These are phyloP conservation scores for Dunaliella primolecta DNA, from an alignment of 139 green algal species.

Conservation along the genomic window DNA sequence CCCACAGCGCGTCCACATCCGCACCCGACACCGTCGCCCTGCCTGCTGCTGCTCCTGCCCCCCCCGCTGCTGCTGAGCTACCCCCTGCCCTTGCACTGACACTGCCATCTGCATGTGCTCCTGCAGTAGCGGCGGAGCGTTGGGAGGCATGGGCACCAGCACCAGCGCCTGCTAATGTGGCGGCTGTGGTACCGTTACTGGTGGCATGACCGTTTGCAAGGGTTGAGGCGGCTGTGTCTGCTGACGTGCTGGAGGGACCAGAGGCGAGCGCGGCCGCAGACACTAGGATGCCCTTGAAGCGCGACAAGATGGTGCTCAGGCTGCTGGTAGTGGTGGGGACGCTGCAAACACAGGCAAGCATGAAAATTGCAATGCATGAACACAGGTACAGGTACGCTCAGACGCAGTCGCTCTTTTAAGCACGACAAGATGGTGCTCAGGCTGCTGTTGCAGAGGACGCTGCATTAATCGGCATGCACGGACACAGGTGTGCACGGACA, in stretches of 20 bases:
- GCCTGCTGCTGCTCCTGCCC: neutral
- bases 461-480: neutral
- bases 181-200: neutral
- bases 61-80: neutral
- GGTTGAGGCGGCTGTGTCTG: neutral
- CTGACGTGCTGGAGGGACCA: neutral
- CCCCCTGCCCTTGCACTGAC: no score
- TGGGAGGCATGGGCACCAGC: no score
- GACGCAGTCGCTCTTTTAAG: slow-evolving; percentile 21
- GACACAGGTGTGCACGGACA: neutral
- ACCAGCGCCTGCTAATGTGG: no score
- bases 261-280: slow-evolving; percentile 13
- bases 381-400: neutral
- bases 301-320: slow-evolving; percentile 24
- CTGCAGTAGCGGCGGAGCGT: no score
- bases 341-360: neutral
- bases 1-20: slow-evolving; percentile 10
- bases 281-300: slow-evolving; percentile 25
- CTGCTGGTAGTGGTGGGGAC: slow-evolving; percentile 8
- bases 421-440: slow-evolving; percentile 24
- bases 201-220: no score
- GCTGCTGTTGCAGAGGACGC: slow-evolving; percentile 3
- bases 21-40: neutral
- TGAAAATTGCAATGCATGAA: neutral
- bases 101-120: no score